Base-by-base conservation (phyloP, 108 stramenopile genomes). In the Aurantiochytrium sp. region DNA sequence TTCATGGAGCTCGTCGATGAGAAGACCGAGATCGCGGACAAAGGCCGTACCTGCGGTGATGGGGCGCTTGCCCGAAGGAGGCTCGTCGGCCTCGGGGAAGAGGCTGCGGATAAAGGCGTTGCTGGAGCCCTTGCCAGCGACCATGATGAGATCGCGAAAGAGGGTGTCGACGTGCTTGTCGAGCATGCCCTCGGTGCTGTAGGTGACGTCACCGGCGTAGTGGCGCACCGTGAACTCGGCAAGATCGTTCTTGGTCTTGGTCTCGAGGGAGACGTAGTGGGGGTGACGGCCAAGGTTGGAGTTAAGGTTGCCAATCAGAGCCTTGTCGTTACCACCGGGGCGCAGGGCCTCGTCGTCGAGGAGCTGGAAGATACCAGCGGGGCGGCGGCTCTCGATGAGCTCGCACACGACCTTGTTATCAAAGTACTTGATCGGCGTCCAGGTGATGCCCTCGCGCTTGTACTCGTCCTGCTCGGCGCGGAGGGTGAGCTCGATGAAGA, bases 111-210 rank as follows among this genome's bases (percentile, higher is more conserved):
- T 94, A 59, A 97, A 95, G 42, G 94, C 90, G 58, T 90, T 93
- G 5, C 94, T 93, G 58, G 97, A 96, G 60, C 95, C 95, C 88
- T 96, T 47, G n/a, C 76, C 97, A 72, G 98, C 96, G 60, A 99
- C 88, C 25, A 93, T 95, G 72, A 95, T 92, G 6, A 97, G 96
- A 58, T 97, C 97, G 42, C 96, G 91, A 43, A 97, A 96, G 28
- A 99, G 95, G 72, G 97, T 96, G 91, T 99, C 98, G 90, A 96
- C 97, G 94, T 99, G 98, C 93, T 98, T 98, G 58, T 98, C 97
- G 93, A 98, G 95, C 91, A 99, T 99, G 60, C 96, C 96, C 72
- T 97, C 96, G 23, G 95, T 96, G 28, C 90, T 93, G 92, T 99
- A 99, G 58, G 93, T 93, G 23, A 99, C 98, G 87, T 96, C 88